Conservation (phyloP, 257 asterid species). For the Capsicum pubescens region DNA sequence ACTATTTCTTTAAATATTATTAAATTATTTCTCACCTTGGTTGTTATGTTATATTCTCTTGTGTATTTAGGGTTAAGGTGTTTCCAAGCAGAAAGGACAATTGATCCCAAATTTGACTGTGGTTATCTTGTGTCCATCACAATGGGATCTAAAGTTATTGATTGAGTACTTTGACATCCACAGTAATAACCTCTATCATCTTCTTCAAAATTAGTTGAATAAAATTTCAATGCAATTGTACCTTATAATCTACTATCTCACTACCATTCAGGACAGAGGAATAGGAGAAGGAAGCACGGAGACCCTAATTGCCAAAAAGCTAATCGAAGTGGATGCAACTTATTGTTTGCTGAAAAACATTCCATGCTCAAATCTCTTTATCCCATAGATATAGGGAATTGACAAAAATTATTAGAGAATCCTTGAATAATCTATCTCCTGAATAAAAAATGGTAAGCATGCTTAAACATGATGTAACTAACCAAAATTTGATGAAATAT, state of each 20-base stretch:
- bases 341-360: conserved; percentile 67
- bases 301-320: conserved; percentile 74
- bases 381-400: conserved; percentile 69
- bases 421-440: conserved; percentile 65
- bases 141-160: conserved; percentile 60
- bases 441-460: conserved; percentile 60
- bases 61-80: conserved; percentile 35
- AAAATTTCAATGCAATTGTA: conserved; percentile 43
- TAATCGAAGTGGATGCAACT: conserved; percentile 78
- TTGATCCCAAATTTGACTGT: conserved; percentile 76
- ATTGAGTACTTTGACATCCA: conserved; percentile 76
- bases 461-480: not conserved
- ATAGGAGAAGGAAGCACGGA: conserved; percentile 38
- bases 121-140: conserved; percentile 75
- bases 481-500: too few relatives aligned
- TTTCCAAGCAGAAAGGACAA: conserved; percentile 63
- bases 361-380: conserved; percentile 54
- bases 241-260: conserved; percentile 42
- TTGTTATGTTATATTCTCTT: not conserved
- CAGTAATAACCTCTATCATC: conserved; percentile 4
- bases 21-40: too few relatives aligned
- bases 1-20: too few relatives aligned
- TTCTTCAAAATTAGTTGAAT: not conserved
- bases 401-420: conserved; percentile 71
- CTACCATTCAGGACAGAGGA: conserved; percentile 34